phyloP scores from a whole-genome alignment of 2,329 filamentous ascomycete genomes.

The Cadophora malorum region DNA sequence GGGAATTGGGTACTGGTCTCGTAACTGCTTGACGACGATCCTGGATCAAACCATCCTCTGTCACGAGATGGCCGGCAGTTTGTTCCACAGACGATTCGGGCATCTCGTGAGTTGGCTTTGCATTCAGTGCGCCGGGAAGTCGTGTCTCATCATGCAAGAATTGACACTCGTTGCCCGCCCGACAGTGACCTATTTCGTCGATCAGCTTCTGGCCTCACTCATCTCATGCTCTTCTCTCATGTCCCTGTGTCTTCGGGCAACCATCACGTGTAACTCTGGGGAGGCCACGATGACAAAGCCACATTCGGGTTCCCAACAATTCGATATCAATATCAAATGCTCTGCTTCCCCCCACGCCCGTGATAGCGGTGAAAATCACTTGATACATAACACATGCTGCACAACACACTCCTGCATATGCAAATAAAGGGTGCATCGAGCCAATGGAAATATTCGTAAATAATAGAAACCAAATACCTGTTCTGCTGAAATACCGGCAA shows the following conservation, averaged over 20 bases:
- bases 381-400: slow-evolving; percentile 41
- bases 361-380: slow-evolving; percentile 39
- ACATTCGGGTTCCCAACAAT: slow-evolving; percentile 29
- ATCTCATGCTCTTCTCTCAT: slow-evolving; percentile 24
- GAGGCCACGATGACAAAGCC: slow-evolving; percentile 33
- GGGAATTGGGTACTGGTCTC: slow-evolving; percentile 47
- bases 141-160: slow-evolving; percentile 53
- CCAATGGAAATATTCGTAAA: slow-evolving; percentile 44
- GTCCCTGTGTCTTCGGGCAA: slow-evolving; percentile 23
- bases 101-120: slow-evolving; percentile 29
- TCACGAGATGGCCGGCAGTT: slow-evolving; percentile 22
- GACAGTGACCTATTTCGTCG: slow-evolving; percentile 52
- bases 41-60: slow-evolving; percentile 38
- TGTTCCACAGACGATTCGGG: slow-evolving; percentile 22
- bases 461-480: slow-evolving; percentile 38
- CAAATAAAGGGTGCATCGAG: slow-evolving; percentile 28
- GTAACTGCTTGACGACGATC: slow-evolving; percentile 46
- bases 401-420: slow-evolving; percentile 40
- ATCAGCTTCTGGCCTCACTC: slow-evolving; percentile 38
- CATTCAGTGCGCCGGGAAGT: slow-evolving; percentile 29
- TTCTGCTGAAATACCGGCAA: slow-evolving; percentile 43
- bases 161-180: slow-evolving; percentile 56
- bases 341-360: slow-evolving; percentile 29
- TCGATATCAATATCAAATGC: slow-evolving; percentile 27
- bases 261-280: slow-evolving; percentile 39